Percentiles rank a stretch among this genome's conserved stretches.
phyloP scores from a whole-genome alignment of 2,329 filamentous ascomycete species.

The Metarhizium rileyi region DNA sequence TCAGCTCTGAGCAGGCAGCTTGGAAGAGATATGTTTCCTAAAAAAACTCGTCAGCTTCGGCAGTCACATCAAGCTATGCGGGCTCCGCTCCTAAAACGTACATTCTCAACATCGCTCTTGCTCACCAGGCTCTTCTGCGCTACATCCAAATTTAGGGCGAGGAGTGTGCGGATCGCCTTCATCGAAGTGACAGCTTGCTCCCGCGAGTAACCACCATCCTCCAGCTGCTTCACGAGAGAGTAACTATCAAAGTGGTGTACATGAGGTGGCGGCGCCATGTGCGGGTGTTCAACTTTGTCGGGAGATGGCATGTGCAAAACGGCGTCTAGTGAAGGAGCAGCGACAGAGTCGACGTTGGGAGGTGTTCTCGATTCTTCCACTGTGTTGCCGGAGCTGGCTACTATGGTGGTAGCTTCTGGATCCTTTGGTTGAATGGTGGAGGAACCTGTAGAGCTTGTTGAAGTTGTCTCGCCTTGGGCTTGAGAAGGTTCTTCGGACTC shows the following conservation, averaged over 20 bases:
- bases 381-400: neutral
- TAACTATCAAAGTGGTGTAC: constrained; percentile 97
- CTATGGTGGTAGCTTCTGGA: neutral
- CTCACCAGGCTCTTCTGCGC: constrained; percentile 74
- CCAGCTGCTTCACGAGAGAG: constrained; percentile 72
- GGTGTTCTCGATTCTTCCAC: neutral
- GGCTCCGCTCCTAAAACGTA: constrained; percentile 10
- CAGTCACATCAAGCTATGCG: neutral
- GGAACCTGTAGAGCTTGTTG: neutral
- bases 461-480: neutral
- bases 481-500: neutral
- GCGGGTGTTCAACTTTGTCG: constrained; percentile 44
- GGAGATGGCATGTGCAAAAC: constrained; percentile 38
- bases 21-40: constrained; percentile 84
- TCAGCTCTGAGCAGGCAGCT: constrained; percentile 85
- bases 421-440: neutral
- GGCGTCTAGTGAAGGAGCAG: constrained; percentile 33
- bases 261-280: constrained; percentile 66
- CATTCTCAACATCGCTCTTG: constrained; percentile 87
- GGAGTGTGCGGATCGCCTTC: constrained; percentile 75
- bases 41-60: neutral
- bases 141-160: constrained; percentile 70
- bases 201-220: constrained; percentile 61
- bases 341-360: constrained; percentile 17
- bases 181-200: constrained; percentile 76